phyloP scores from a whole-genome alignment of 2,329 filamentous ascomycete genomes.

The Helotiales sp. region DNA sequence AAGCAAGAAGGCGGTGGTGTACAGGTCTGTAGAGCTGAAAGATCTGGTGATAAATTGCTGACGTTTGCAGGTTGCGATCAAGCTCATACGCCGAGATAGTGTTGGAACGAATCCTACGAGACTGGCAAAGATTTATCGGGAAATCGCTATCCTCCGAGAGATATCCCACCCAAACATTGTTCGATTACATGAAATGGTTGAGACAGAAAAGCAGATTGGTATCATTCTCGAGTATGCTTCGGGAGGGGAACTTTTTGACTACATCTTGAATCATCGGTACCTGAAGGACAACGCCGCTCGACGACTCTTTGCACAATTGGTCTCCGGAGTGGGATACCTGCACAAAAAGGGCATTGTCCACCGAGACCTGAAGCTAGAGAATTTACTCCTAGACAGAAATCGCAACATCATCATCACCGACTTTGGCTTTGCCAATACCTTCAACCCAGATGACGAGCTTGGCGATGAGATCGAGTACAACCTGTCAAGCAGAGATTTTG shows the following conservation, averaged over 20 bases:
- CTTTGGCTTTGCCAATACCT: constrained; percentile 98
- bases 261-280: constrained; percentile 96
- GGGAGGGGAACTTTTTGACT: constrained; percentile 96
- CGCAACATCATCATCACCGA: constrained; percentile 99
- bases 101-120: constrained; percentile 87
- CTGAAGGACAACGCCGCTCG: constrained; percentile 92
- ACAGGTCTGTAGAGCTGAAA: constrained; percentile 56
- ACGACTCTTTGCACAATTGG: constrained; percentile 89
- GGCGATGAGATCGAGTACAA: constrained; percentile 89
- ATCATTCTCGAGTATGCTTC: constrained; percentile 99
- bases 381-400: constrained; percentile 91
- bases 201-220: constrained; percentile 95
- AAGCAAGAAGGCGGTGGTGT: constrained; percentile 92
- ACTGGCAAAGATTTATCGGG: constrained; percentile 94
- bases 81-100: constrained; percentile 91
- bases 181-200: constrained; percentile 95
- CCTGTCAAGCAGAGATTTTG: constrained; percentile 83
- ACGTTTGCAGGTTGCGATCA: constrained; percentile 80
- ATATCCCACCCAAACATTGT: constrained; percentile 97
- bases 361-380: constrained; percentile 94
- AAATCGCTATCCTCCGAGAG: constrained; percentile 87
- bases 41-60: constrained; percentile 9
- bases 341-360: constrained; percentile 99
- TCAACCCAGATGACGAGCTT: constrained; percentile 86
- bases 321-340: constrained; percentile 95